Evolutionary conservation across 495 filamentous ascomycete species (phyloP), one percentile per base, ranked within the genome.

Genomic region (Cetradonia linearis): DNA sequence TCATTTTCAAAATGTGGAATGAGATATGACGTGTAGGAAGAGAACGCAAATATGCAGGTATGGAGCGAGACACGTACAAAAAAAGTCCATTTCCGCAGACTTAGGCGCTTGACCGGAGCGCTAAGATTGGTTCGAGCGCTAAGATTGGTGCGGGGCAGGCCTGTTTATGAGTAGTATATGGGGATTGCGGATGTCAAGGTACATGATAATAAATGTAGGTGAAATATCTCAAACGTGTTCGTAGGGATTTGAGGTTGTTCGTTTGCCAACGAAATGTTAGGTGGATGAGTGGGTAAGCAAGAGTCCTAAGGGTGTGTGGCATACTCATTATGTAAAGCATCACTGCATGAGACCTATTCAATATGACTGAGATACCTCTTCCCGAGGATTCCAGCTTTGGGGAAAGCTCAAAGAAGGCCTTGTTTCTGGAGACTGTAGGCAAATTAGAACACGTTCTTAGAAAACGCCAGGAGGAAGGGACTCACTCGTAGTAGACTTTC

Each of bases 401-500:
- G n/a, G 9, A 16, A 23, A 23, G 16, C 50, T 54, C 50, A 54
- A 40, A 81, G 71, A 55, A 81, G 77, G 20, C 78, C 78, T 65
- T 81, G 78, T 65, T 81, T 81, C 69, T 79, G 76, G 20, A 81
- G 72, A 76, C 77, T 79, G 55, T 20, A 46, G 16, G 55, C 5
- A 11, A 28, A 62, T 75, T 69, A 74, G 72, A 61, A 68, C 50
- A 20, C 49, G 28, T 34, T 48, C 49, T 38, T 4, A 16, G 14
- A 14, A 49, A 8, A 13, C 37, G 38, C 27, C 25, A 48, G 37
- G 40, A 62, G 27, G 46, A 56, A 57, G 20, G 36, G 11, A 75
- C 77, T 42, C 70, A 80, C 77, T 98, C 94, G 57, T 89, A 81
- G 69, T 96, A 98, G 44, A 98, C 89, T 76, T 94, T 94, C 76